These are phyloP conservation scores for Platismatia glauca DNA, from an alignment of 495 filamentous ascomycete species.

Conservation along the genomic window DNA sequence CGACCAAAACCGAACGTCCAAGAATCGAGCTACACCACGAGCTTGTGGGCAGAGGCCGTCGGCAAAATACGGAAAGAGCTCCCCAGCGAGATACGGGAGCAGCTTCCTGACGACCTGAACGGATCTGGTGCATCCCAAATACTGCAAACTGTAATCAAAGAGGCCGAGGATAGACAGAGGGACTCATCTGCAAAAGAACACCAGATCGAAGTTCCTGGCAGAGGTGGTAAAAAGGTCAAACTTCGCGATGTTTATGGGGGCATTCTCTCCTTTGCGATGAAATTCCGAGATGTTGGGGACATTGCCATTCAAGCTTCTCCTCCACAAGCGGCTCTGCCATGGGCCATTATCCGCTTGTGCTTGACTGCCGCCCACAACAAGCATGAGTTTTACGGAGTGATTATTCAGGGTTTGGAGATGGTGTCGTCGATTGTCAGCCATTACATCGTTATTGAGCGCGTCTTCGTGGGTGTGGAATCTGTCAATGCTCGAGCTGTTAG, in stretches of 20 bases:
- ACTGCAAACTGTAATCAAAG: background rate
- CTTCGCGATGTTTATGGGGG: conserved; percentile 12
- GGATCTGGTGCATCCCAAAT: background rate
- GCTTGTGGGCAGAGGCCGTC: conserved; percentile 5
- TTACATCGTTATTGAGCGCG: conserved; percentile 12
- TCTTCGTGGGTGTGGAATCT: conserved; percentile 6
- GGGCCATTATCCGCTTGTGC: conserved; percentile 12
- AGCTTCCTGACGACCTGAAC: conserved; percentile 1
- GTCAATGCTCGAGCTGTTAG: conserved; percentile 5
- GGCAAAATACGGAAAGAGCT: background rate
- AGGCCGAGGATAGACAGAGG: background rate
- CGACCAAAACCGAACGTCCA: background rate
- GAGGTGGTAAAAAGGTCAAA: conserved; percentile 13
- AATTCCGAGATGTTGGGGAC: conserved; percentile 13
- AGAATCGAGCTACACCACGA: background rate
- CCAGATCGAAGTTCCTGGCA: background rate
- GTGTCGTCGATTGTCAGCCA: conserved; percentile 9
- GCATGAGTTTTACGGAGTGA: conserved; percentile 11
- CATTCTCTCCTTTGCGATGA: conserved; percentile 7
- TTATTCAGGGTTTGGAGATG: conserved; percentile 14
- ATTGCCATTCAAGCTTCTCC: conserved; percentile 13
- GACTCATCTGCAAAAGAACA: conserved; percentile 6
- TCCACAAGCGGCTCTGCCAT: conserved; percentile 8
- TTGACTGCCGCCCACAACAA: conserved; percentile 6
- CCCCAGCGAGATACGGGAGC: background rate